Evolutionary conservation across 768 basidiomycete genomes (phyloP), one percentile per base, ranked within the genome.

Genomic region (Cystobasidiopsis lactophilus): DNA sequence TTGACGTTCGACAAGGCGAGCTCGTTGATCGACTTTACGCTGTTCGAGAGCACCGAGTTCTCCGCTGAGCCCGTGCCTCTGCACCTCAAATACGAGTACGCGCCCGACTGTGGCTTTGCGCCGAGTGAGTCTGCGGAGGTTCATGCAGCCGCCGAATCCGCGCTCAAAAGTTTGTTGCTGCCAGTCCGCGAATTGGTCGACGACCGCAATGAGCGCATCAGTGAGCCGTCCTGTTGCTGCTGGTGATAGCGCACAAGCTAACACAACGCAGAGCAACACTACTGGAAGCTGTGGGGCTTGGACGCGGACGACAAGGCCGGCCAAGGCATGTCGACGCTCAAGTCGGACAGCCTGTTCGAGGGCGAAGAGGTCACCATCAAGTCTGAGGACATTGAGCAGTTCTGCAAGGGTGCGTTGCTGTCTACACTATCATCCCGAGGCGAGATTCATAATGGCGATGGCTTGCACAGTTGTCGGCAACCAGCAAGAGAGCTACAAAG

Each of bases 261-360:
- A 1, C 24, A 1, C 10, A 21, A 19, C 1, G 18, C 7, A 7
- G 27, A 52, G 29, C 52, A 82, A 60, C 96, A 96, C 66, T 98
- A 98, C 72, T 98, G 93, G 93, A 79, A 79, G 65, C 69, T 96
- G 31, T 96, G 93, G 93, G 91, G 86, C 65, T 88, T 93, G 35
- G 85, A 86, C 63, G 53, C 24, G 2, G 45, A 47, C 40, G 49
- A 57, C 30, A 24, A 29, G 27, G 50, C 53, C 37, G 45, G 45
- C 4, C 75, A 80, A 59, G 66, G 66, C 1, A 72, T 95, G 24
- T 82, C 88, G 10, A 67, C 74, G n/a, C 77, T 96, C 56, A 74
- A 79, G 61, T 73, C 91, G 51, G 75, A 74, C 47, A 82, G 83
- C 58, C 80, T 75, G 14, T 91, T 95, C 69, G 75, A 77, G 51